Evolutionary conservation across 2,329 filamentous ascomycete genomes (phyloP), one percentile per base, ranked within the genome.

Genomic region (Sporothrix brunneoviolacea): DNA sequence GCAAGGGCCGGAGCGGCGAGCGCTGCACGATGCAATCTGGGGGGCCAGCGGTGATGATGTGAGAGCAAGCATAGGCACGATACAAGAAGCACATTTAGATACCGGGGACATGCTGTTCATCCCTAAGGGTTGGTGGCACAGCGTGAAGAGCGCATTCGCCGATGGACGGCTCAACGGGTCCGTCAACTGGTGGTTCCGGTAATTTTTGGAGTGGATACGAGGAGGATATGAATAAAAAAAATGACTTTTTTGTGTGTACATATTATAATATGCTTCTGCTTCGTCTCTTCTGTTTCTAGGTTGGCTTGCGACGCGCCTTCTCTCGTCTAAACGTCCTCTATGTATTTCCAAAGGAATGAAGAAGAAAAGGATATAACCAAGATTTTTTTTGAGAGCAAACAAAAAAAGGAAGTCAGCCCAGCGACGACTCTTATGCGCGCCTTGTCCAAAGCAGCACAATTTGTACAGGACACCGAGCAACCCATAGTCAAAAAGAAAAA

Each of bases 41-140:
- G 55, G 52, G 8, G 55, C 62, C n/a, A n/a, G n/a, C n/a, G n/a
- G n/a, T n/a, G n/a, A n/a, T n/a, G n/a, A n/a, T n/a, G n/a, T n/a
- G n/a, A 19, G 19, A 59, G 53, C 54, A 65, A 58, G n/a, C n/a
- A n/a, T n/a, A n/a, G n/a, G n/a, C n/a, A n/a, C 58, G 59, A 57
- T 76, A 18, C 57, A 65, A 3, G 78, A 88, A 61, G 79, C 76
- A 2, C 63, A 68, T 4, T 62, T 97, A 13, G 65, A 69, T 0
- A 71, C 78, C 4, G 87, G 85, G 0, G 86, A 93, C 67, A 81
- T 76, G 1, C 61, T 94, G 8, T 93, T 88, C 63, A 88, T 94
- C 33, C 89, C 88, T 0, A 79, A 80, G 53, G 86, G 86, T 1
- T 93, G 88, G 87, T 94, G 88, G 88, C 88, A 94, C 73, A 88